A percentile compares a stretch with the other conserved stretches of the same genome.
Conservation (phyloP, 2,329 filamentous ascomycete species). For the Diaporthe ilicicola region DNA sequence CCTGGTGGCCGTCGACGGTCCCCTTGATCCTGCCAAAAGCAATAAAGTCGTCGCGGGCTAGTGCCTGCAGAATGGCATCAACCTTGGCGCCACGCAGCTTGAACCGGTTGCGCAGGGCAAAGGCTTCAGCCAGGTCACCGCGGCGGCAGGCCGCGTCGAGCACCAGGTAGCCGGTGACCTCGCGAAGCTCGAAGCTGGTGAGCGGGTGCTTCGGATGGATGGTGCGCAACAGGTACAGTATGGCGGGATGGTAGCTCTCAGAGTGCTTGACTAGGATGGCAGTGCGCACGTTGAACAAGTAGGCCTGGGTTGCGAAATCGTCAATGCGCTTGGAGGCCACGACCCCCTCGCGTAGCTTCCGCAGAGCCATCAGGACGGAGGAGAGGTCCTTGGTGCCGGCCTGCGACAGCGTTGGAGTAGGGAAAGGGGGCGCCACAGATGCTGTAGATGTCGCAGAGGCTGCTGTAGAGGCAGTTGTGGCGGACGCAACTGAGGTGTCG, state of each 20-base stretch:
- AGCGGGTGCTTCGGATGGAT: slow-evolving; percentile 77
- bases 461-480: background rate
- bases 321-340: slow-evolving; percentile 80
- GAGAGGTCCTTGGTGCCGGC: slow-evolving; percentile 71
- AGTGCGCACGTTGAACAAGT: slow-evolving; percentile 89
- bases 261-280: slow-evolving; percentile 83
- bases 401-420: slow-evolving; percentile 21
- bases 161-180: slow-evolving; percentile 82
- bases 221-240: slow-evolving; percentile 77
- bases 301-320: slow-evolving; percentile 85
- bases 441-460: slow-evolving; percentile 32
- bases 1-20: slow-evolving; percentile 81
- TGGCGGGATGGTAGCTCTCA: slow-evolving; percentile 89
- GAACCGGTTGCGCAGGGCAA: slow-evolving; percentile 69
- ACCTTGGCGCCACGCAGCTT: slow-evolving; percentile 73
- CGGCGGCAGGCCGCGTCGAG: slow-evolving; percentile 90
- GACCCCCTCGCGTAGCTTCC: slow-evolving; percentile 91
- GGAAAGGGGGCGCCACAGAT: slow-evolving; percentile 25
- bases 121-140: slow-evolving; percentile 77
- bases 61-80: slow-evolving; percentile 71
- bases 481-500: slow-evolving; percentile 30
- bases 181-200: slow-evolving; percentile 75
- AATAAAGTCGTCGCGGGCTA: slow-evolving; percentile 86
- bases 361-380: slow-evolving; percentile 81
- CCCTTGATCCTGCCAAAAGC: slow-evolving; percentile 76